Base-by-base conservation (phyloP, 495 filamentous ascomycete species). In the Tetracladium setigerum region DNA sequence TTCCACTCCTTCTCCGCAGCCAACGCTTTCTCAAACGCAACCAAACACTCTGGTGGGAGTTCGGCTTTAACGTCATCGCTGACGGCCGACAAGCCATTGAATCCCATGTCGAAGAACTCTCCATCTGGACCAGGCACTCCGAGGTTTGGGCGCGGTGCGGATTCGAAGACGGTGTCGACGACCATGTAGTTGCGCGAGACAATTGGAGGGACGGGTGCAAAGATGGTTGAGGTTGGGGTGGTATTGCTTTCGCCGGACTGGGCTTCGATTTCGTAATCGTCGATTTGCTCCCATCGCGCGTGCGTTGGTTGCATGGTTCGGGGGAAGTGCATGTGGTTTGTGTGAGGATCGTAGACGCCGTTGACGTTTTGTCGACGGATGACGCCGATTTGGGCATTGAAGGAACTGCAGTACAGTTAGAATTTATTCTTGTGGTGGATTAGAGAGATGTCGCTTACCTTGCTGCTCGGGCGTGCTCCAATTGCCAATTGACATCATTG, bases 401-500 rank as follows among this genome's bases (percentile, higher is more conserved):
- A 96, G 33, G 79, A 78, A 57, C 90, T 95, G 50, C 38, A 12
- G 46, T 31, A 39, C 56, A 72, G 54, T 50, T 40, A 46, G 34
- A 38, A 24, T 13, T 18, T 14, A 30, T 16, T 46, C 30, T 35
- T 31, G 32, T 14, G 2, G 31, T 15, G 16, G 33, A 27, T 24
- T 33, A 48, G 10, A 37, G 30, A 10, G 24, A 1, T 18, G 49
- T 17, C 13, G 65, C 81, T 60, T 69, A 94, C 87, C 84, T 89
- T 30, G 92, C 86, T 57, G 89, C 86, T 17, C 85, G 79, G 16
- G 89, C 89, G 62, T 98, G 92, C 66, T 96, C 89, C 16, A 90
- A 67, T 78, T 92, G 90, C 92, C 92, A 98, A 59, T 98, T 98
- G n/a, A 84, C 78, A 48, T 91, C 87, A 22, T 89, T 98, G n/a